Base-by-base conservation (phyloP, 768 basidiomycete genomes). In the Mrakia gelida region DNA sequence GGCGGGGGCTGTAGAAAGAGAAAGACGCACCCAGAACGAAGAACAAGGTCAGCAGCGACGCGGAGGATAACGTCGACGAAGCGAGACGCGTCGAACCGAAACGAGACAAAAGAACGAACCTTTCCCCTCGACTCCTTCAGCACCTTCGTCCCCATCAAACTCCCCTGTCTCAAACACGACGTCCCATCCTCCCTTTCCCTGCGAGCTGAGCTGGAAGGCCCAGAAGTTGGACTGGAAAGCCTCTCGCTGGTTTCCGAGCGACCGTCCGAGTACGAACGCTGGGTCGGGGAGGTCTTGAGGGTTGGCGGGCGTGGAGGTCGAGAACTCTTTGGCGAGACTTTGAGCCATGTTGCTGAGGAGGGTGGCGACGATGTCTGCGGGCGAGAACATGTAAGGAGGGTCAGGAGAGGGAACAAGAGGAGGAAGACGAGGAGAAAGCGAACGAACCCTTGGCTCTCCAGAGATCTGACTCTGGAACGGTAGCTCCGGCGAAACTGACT, bases 161-260 rank as follows among this genome's bases (percentile, higher is more conserved):
- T 70, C 63, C 1, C 73, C 76, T 15, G 91, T 91, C 81, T 97
- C 93, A 82, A 90, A 97, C 84, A 91, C 90, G 23, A 98, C 88
- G 81, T 98, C 96, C 82, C 95, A 94, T 77, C 92, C 89, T 85
- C 96, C 98, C 41, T 88, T 86, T 1, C 92, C 94, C 16, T 93
- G 91, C 79, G 92, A 94, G 7, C 87, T 86, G 83, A 94, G 95
- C 84, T 98, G 95, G 68, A 95, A 88, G 16, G 92, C 94, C 82
- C 88, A 94, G 38, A 97, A 86, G 82, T 94, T 96, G 74, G 11
- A 71, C 30, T 65, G 56, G 54, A 75, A 71, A 83, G 91, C 91
- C 18, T 88, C 87, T 75, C 90, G 87, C 70, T 93, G 91, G 81
- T 97, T 91, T 13, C 68, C 74, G n/a, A 79, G 61, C 2, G 92